These are phyloP conservation scores for Pisolithus thermaeus DNA, from an alignment of 1,284 basidiomycete species.

Conservation along the genomic window DNA sequence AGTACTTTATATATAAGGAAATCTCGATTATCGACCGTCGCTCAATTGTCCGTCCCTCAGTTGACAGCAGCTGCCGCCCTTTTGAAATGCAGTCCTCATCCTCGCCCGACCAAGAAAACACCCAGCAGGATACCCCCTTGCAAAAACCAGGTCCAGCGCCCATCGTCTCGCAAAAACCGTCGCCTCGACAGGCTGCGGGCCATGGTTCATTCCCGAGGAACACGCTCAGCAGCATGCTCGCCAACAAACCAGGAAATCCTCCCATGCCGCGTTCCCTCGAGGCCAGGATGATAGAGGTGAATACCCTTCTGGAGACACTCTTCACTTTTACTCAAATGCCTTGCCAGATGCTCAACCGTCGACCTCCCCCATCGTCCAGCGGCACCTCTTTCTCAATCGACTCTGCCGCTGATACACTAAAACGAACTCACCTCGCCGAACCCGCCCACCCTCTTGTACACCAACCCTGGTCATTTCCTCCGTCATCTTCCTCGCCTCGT, in stretches of 20 bases:
- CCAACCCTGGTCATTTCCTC: slow-evolving; percentile 22
- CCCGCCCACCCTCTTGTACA: slow-evolving; percentile 18
- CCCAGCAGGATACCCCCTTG: not conserved
- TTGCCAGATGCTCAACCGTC: slow-evolving; percentile 52
- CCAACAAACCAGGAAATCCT: slow-evolving; percentile 40
- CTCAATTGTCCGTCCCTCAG: slow-evolving; percentile 11
- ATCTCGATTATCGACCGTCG: slow-evolving; percentile 27
- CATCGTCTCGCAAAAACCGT: slow-evolving; percentile 7
- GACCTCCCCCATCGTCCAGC: slow-evolving; percentile 14
- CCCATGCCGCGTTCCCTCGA: slow-evolving; percentile 86
- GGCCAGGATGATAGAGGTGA: slow-evolving; percentile 86
- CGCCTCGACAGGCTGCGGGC: slow-evolving; percentile 11
- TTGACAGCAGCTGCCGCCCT: not conserved
- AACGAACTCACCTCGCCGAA: slow-evolving; percentile 33
- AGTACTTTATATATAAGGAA: slow-evolving; percentile 27
- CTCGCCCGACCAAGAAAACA: slow-evolving; percentile 8
- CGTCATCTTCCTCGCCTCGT: slow-evolving; percentile 25
- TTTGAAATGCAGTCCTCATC: slow-evolving; percentile 19
- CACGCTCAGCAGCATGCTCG: slow-evolving; percentile 38
- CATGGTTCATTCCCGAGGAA: slow-evolving; percentile 17
- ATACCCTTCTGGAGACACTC: slow-evolving; percentile 24
- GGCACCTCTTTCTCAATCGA: slow-evolving; percentile 30
- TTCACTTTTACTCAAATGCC: slow-evolving; percentile 1
- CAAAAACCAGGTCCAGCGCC: slow-evolving; percentile 1
- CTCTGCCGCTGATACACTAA: slow-evolving; percentile 35